Percentiles rank a stretch among this genome's conserved stretches.
These are phyloP conservation scores for Rhododendron mucronatum DNA, from an alignment of 148 eudicot species.

Conservation along the genomic window DNA sequence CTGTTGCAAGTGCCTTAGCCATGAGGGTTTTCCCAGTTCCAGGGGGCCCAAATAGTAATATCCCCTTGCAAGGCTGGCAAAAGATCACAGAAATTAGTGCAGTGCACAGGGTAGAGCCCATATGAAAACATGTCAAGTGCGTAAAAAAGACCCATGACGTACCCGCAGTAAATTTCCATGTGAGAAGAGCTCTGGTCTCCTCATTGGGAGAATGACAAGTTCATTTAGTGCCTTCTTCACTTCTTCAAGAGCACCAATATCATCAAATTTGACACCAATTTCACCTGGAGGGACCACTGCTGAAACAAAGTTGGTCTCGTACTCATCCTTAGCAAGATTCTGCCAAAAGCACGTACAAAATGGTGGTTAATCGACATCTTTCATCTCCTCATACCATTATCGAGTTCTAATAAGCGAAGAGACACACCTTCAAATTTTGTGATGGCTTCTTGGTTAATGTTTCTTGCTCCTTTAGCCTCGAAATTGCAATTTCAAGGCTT, in stretches of 20 bases:
- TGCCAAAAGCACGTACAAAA: conserved; percentile 25
- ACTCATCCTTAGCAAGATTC: conserved; percentile 98
- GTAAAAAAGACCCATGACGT: conserved; percentile 17
- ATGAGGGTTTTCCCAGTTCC: conserved; percentile 99
- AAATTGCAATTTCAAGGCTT: conserved; percentile 83
- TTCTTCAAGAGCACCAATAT: conserved; percentile 98
- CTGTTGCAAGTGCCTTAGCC: conserved; percentile 98
- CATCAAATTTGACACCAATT: conserved; percentile 88
- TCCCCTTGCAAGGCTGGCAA: conserved; percentile 97
- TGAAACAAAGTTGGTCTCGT: conserved; percentile 90
- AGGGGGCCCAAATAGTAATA: conserved; percentile 96
- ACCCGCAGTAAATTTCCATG: conserved; percentile 95
- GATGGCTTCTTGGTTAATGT: conserved; percentile 64
- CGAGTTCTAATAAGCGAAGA: background rate
- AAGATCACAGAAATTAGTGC: conserved; percentile 15
- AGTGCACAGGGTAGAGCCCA: background rate
- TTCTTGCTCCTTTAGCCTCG: conserved; percentile 81
- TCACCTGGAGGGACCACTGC: conserved; percentile 98
- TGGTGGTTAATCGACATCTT: background rate
- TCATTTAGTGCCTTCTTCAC: conserved; percentile 91
- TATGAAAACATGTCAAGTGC: background rate
- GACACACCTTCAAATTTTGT: conserved; percentile 73
- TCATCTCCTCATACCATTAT: background rate
- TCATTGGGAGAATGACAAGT: conserved; percentile 97
- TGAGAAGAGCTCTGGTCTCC: conserved; percentile 91